A percentile compares a stretch with the other conserved stretches of the same genome.
phyloP scores from a whole-genome alignment of 768 basidiomycete species.

The Pisolithus sp. region DNA sequence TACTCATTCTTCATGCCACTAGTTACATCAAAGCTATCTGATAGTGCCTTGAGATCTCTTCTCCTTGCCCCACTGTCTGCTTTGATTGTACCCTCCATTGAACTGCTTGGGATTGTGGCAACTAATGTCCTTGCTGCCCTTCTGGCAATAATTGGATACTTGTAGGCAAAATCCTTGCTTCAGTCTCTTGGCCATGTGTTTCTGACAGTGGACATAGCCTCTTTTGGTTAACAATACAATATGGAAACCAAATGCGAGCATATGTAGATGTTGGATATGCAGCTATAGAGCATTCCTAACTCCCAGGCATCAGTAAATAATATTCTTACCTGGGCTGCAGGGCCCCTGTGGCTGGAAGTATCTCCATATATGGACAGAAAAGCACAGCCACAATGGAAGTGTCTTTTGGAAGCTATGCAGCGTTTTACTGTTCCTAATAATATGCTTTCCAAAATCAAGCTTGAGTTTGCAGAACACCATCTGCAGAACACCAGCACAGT shows the following conservation, averaged over 20 bases:
- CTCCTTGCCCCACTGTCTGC: slow-evolving; percentile 11
- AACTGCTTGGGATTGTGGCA: slow-evolving; percentile 42
- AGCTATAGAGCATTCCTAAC: slow-evolving; percentile 17
- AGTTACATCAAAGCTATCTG: not conserved
- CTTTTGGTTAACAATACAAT: slow-evolving; percentile 45
- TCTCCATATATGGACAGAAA: too few species aligned
- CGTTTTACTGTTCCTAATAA: too few species aligned
- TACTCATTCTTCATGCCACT: too few species aligned
- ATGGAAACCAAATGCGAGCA: slow-evolving; percentile 51
- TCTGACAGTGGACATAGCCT: slow-evolving; percentile 37
- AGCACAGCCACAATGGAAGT: too few species aligned
- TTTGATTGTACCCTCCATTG: slow-evolving; percentile 36
- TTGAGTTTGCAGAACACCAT: too few species aligned
- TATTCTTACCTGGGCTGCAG: too few species aligned
- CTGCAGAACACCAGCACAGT: too few species aligned
- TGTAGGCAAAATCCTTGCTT: slow-evolving; percentile 32
- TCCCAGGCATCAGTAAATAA: too few species aligned
- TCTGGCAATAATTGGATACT: slow-evolving; percentile 44
- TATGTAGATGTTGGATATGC: slow-evolving; percentile 55
- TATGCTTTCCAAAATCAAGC: too few species aligned
- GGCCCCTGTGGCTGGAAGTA: too few species aligned
- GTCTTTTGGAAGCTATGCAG: too few species aligned
- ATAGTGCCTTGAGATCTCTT: slow-evolving; percentile 19
- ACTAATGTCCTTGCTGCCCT: slow-evolving; percentile 44
- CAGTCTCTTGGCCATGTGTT: not conserved